Evolutionary conservation across 331 rosid species (phyloP).

Genomic region (Cydonia oblonga): DNA sequence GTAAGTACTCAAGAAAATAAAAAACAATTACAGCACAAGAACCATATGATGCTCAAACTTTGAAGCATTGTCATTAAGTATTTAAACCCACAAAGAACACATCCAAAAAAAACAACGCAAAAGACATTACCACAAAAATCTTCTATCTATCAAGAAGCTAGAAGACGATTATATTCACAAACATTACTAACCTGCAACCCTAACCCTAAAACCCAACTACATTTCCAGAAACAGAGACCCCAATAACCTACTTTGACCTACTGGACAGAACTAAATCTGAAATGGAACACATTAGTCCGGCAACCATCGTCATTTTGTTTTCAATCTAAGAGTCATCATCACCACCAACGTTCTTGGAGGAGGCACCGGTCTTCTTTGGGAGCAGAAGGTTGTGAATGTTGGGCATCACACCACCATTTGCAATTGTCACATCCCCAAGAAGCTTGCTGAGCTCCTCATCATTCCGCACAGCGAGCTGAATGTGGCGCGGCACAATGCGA

Average conservation of each 20-base stretch:
- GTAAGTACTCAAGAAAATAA: too few relatives aligned
- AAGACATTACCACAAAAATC: not conserved
- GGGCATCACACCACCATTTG: conserved; percentile 95
- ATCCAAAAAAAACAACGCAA: not conserved
- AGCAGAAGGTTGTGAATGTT: conserved; percentile 80
- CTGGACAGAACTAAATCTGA: not conserved
- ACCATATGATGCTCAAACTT: not conserved
- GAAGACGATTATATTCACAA: conserved; percentile 43
- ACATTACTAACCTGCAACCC: conserved; percentile 17
- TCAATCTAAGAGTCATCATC: conserved; percentile 81
- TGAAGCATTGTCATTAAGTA: conserved; percentile 2
- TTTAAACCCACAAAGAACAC: not conserved
- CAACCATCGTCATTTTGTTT: too few relatives aligned
- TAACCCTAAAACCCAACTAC: conserved; percentile 11
- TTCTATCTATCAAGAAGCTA: conserved; percentile 4
- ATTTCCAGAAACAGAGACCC: conserved; percentile 10
- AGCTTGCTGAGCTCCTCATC: conserved; percentile 94
- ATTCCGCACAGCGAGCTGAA: conserved; percentile 72
- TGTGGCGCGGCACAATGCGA: conserved; percentile 78
- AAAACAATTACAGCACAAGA: not conserved
- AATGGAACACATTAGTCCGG: not conserved
- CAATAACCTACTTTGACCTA: not conserved
- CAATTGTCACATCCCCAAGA: conserved; percentile 79
- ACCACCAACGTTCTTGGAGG: conserved; percentile 52
- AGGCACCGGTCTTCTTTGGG: conserved; percentile 64